Percentiles rank a stretch among this genome's conserved stretches.
Conservation (phyloP, 805 yeast species). For the Teunomyces funiuensis region DNA sequence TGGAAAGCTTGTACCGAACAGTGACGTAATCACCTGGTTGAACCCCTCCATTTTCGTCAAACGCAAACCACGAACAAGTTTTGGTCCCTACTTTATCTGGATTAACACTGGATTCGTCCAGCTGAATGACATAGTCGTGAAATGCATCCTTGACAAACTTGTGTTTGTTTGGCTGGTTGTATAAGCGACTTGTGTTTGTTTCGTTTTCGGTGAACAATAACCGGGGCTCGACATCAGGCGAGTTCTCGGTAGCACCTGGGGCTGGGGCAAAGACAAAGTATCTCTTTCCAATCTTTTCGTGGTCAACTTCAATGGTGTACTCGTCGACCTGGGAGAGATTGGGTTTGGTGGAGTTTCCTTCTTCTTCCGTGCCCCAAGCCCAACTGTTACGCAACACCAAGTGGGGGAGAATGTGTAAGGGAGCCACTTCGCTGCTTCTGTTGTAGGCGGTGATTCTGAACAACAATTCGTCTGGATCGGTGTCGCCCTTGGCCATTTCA, state of each 20-base stretch:
- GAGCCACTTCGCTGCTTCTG: constrained; percentile 81
- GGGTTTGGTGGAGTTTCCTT: constrained; percentile 49
- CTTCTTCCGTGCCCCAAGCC: constrained; percentile 78
- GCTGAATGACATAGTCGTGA: constrained; percentile 76
- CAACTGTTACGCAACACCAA: constrained; percentile 84
- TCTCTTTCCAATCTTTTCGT: constrained; percentile 66
- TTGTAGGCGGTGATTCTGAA: constrained; percentile 88
- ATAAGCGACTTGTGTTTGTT: constrained; percentile 70
- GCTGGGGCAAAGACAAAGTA: constrained; percentile 74
- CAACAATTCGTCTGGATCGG: constrained; percentile 74
- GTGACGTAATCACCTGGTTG: constrained; percentile 88
- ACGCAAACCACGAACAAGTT: constrained; percentile 78
- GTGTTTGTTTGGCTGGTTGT: constrained; percentile 58
- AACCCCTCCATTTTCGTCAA: constrained; percentile 73
- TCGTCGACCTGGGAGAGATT: constrained; percentile 39
- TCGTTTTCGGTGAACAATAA: constrained; percentile 87
- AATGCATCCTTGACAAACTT: constrained; percentile 83
- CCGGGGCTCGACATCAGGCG: constrained; percentile 71
- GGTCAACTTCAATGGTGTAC: constrained; percentile 58
- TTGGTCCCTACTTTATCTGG: constrained; percentile 77
- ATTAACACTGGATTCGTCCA: constrained; percentile 59
- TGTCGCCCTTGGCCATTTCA: constrained; percentile 85
- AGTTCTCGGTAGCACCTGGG: constrained; percentile 58
- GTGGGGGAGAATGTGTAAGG: constrained; percentile 84
- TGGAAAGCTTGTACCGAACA: constrained; percentile 70